Conservation (phyloP, 306 rosid species). For the Malus fusca region DNA sequence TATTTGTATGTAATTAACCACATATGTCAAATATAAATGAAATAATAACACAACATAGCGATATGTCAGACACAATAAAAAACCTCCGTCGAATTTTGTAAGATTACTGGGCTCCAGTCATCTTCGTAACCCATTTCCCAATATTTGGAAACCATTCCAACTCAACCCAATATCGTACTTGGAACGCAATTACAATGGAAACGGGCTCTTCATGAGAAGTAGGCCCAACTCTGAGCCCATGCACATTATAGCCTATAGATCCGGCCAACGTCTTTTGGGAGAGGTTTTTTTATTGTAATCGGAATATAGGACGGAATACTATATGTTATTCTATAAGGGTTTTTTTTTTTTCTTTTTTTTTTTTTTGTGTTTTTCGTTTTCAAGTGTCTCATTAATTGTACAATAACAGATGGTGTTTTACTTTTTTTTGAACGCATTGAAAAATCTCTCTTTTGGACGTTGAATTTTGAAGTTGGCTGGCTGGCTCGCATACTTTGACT, state of each 20-base stretch:
- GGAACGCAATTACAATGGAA: neutral
- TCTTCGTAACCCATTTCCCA: neutral
- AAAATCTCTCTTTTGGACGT: too few species aligned
- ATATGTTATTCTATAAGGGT: too few species aligned
- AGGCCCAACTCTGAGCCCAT: neutral
- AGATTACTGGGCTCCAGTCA: neutral
- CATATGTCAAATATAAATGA: neutral
- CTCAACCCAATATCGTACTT: neutral
- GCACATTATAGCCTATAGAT: neutral
- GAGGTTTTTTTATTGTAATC: too few species aligned
- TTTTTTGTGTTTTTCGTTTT: too few species aligned
- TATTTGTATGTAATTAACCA: neutral
- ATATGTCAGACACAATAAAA: fast-evolving
- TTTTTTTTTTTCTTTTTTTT: too few species aligned
- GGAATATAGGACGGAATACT: fast-evolving
- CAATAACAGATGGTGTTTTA: too few species aligned
- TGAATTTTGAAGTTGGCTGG: neutral
- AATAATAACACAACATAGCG: too few species aligned
- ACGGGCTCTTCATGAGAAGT: neutral
- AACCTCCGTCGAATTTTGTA: neutral
- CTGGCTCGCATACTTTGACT: neutral
- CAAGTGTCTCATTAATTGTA: too few species aligned
- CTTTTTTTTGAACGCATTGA: too few species aligned
- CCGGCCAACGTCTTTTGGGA: neutral
- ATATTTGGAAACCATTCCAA: neutral